These are phyloP conservation scores for Fusarium torreyae DNA, from an alignment of 2,329 filamentous ascomycete species.

Conservation along the genomic window DNA sequence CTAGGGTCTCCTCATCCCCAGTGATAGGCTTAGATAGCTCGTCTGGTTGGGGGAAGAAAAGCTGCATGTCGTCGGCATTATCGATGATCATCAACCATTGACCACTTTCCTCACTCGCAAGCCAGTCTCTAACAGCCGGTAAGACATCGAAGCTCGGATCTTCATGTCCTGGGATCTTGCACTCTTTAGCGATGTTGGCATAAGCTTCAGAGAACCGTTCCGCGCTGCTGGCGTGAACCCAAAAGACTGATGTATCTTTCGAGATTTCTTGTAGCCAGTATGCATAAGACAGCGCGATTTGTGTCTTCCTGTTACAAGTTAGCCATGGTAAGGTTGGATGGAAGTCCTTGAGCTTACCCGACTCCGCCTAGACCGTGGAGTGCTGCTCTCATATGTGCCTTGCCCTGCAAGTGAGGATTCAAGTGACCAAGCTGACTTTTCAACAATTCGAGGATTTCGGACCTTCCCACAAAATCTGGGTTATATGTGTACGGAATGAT, in stretches of 20 bases:
- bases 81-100: slow-evolving; percentile 43
- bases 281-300: slow-evolving; percentile 39
- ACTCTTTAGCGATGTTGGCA: slow-evolving; percentile 50
- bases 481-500: slow-evolving; percentile 35
- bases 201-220: slow-evolving; percentile 54
- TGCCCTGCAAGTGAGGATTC: rapidly evolving
- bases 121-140: slow-evolving; percentile 51
- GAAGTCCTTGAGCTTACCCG: slow-evolving; percentile 15
- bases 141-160: slow-evolving; percentile 45
- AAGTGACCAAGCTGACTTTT: slow-evolving; percentile 18
- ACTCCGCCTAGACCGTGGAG: slow-evolving; percentile 37
- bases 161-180: slow-evolving; percentile 48
- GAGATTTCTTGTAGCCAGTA: slow-evolving; percentile 20
- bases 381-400: slow-evolving; percentile 3
- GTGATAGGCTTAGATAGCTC: rapidly evolving
- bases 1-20: rapidly evolving
- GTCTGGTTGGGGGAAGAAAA: slow-evolving; percentile 15
- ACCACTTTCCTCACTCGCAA: slow-evolving; percentile 32
- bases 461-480: slow-evolving; percentile 32
- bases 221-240: slow-evolving; percentile 52
- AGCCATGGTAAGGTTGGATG: background rate
- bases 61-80: slow-evolving; percentile 42
- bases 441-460: slow-evolving; percentile 1
- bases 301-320: slow-evolving; percentile 22
- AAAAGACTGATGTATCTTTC: slow-evolving; percentile 50